Evolutionary conservation across 2,329 filamentous ascomycete genomes (phyloP).

Genomic region (Cercospora sp.): DNA sequence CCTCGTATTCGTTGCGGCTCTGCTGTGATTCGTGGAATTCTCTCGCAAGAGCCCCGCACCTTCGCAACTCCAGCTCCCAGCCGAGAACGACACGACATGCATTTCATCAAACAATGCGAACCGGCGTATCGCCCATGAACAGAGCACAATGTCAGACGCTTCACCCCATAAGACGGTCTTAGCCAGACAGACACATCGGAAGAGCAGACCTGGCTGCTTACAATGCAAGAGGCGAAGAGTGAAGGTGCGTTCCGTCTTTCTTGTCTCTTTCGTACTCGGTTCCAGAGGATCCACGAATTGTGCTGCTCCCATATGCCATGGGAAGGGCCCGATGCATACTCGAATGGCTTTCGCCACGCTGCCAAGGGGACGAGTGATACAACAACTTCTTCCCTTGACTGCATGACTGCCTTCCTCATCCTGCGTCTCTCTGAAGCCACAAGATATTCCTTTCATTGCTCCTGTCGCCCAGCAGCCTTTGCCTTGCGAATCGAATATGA

Average conservation of each 20-base stretch:
- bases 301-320: background rate
- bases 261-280: background rate
- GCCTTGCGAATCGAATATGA: background rate
- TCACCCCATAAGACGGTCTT: background rate
- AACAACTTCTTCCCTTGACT: background rate
- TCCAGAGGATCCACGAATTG: background rate
- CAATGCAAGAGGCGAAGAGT: constrained; percentile 25
- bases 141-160: constrained; percentile 8
- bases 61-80: background rate
- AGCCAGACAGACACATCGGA: constrained; percentile 20
- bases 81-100: background rate
- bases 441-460: too few relatives aligned
- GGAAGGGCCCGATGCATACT: background rate
- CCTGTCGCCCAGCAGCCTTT: background rate
- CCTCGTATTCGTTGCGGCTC: background rate
- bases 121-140: background rate
- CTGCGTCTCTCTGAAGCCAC: too few relatives aligned
- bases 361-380: background rate
- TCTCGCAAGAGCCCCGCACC: background rate
- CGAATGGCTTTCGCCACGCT: background rate
- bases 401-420: too few relatives aligned
- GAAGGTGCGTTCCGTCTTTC: constrained; percentile 18
- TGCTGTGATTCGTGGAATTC: background rate
- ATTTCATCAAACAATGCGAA: background rate
- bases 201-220: constrained; percentile 22